phyloP scores from a whole-genome alignment of 208 protist genomes.

The Trypanosomatidae sp. region DNA sequence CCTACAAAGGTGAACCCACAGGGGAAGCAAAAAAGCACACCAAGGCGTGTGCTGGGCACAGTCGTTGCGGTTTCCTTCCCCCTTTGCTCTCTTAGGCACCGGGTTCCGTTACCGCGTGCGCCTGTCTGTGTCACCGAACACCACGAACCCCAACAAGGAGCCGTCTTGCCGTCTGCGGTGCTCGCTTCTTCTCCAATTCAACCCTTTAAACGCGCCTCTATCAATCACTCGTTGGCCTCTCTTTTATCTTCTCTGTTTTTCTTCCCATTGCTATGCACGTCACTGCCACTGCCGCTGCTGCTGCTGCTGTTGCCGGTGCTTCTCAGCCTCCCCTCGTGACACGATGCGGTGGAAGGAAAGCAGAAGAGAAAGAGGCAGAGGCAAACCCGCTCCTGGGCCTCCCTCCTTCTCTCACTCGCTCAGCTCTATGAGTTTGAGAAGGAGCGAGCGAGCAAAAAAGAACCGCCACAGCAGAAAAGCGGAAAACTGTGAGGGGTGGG shows the following conservation, averaged over 20 bases:
- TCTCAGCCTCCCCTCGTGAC: neutral
- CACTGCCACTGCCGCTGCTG: neutral
- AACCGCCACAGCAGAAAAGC: too few species aligned
- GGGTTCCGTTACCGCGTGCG: neutral
- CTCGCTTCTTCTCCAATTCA: neutral
- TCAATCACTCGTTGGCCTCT: neutral
- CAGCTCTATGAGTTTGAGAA: neutral
- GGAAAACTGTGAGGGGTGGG: neutral
- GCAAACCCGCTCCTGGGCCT: neutral
- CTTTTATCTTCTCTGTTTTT: neutral
- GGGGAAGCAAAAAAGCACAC: neutral
- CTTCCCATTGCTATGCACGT: neutral
- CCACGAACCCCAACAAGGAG: neutral
- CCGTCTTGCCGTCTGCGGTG: neutral
- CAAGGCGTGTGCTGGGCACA: neutral
- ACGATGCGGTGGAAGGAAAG: neutral
- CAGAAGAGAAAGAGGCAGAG: neutral
- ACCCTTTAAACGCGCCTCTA: neutral
- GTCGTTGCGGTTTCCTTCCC: neutral
- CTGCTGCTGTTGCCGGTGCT: neutral
- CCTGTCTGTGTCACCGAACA: neutral
- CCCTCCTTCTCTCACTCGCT: neutral
- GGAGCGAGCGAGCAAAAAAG: neutral
- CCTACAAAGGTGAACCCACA: too few species aligned
- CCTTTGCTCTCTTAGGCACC: neutral